Base-by-base conservation (phyloP, 2,329 filamentous ascomycete species). In the Colletotrichum gloeosporioides region DNA sequence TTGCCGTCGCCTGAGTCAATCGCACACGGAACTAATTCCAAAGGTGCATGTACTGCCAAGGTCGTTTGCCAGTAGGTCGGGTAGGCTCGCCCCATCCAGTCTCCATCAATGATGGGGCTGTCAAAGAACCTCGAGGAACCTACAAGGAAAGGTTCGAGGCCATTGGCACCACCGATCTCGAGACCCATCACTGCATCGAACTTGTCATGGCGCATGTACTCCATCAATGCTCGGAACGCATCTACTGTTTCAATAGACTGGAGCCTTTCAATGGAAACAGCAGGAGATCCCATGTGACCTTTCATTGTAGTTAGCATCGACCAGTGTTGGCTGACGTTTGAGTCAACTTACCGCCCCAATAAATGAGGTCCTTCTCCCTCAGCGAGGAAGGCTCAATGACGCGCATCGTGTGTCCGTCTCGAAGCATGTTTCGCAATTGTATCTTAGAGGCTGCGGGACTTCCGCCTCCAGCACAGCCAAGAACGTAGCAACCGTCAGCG, bases 151-250 rank as follows among this genome's bases (percentile, higher is more conserved):
- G 89, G 88, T 77, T 91, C 88, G 10, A 93, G 84, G 1, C 92
- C 92, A 77, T 94, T 94, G 6, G 88, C 89, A 8, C 93, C 92
- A n/a, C 93, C 93, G 70, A 94, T 92, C 13, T 91, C 89, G 7
- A 90, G 83, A 2, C 86, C 87, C 80, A 90, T 86, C 4, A 89
- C 80, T 2, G 81, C 82, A 34, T 81, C 80, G 70, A 84, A 84
- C 9, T 63, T 81, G 64, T 80, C 79, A 44, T 82, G 80, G 39
- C 69, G 63, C 32, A 81, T 75, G 57, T 84, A 81, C 69, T 81
- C 79, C 81, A 85, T 83, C 61, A 87, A 82, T 8, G 82, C 84
- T 9, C 82, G 78, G 71, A 87, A 85, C 13, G 85, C 82, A 7
- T 83, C 80, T 39, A 83, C 78, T 6, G 81, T 81, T 81, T 88